Evolutionary conservation across 2,329 filamentous ascomycete genomes (phyloP), one percentile per base, ranked within the genome.

Genomic region (Colletotrichum sp.): DNA sequence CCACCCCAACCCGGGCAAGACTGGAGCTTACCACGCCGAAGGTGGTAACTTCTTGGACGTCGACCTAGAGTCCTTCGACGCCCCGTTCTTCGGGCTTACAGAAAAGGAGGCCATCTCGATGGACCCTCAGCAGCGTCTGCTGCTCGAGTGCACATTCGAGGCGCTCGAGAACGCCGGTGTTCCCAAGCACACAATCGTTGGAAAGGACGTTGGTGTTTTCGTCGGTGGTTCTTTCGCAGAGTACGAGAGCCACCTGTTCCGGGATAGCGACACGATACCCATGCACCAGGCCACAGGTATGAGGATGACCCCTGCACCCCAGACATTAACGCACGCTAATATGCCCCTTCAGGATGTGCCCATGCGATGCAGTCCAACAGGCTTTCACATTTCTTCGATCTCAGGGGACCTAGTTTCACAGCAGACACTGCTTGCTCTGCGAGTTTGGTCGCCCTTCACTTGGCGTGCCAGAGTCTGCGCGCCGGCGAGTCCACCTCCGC

Each of bases 381-480:
- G 62, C 84, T 91, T 25, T 90, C 89, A 3, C 89, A 91, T 78
- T 89, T 88, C 82, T 91, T 90, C 77, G 88, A 91, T 78, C 83
- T 92, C 44, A 83, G 86, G 49, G 90, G 90, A 0, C 89, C 89
- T 1, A 89, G 87, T 69, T 87, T 90, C 72, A 88, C 89, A 0
- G 83, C 88, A 5, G 88, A 90, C 73, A 90, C 89, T 2, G 89
- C 88, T 8, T 91, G 89, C 77, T 90, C 89, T 1, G 89, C 88
- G 2, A 87, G 87, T 75, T 80, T 91, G 72, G 85, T 88, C 30
- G 88, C 89, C 6, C 80, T 90, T 22, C 89, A 91, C 74, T 80
- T 85, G 66, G 89, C 89, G 2, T 88, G 87, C 68, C 88, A 90
- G 80, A 88, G 86, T 76, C 80, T 91, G 69, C 83, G 86, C 13